phyloP scores from a whole-genome alignment of 1,284 basidiomycete genomes.

The Waitea zeae region DNA sequence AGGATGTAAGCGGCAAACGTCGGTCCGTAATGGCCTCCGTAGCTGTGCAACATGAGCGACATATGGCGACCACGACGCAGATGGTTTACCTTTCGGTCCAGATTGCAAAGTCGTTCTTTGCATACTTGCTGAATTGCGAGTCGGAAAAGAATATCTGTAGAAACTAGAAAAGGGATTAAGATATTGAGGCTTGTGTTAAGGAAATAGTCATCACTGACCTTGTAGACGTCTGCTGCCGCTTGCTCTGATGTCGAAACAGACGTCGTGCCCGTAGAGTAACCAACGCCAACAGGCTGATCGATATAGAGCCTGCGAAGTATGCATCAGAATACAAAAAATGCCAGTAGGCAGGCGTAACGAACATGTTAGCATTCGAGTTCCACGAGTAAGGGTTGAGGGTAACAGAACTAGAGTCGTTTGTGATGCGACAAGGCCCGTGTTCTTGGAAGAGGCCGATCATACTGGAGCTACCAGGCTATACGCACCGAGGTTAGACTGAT shows the following conservation, averaged over 20 bases:
- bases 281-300: slow-evolving; percentile 46
- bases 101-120: slow-evolving; percentile 31
- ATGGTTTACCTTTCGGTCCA: slow-evolving; percentile 49
- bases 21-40: slow-evolving; percentile 50
- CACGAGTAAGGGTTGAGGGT: slow-evolving; percentile 42
- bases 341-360: slow-evolving; percentile 6
- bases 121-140: slow-evolving; percentile 34
- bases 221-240: slow-evolving; percentile 41
- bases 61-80: slow-evolving; percentile 8
- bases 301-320: slow-evolving; percentile 21
- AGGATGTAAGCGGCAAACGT: slow-evolving; percentile 46
- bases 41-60: slow-evolving; percentile 14
- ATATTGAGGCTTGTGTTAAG: neutral
- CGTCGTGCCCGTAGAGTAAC: slow-evolving; percentile 37
- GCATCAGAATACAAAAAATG: neutral
- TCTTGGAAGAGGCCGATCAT: slow-evolving; percentile 57
- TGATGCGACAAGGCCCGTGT: slow-evolving; percentile 43
- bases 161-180: slow-evolving; percentile 16
- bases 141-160: slow-evolving; percentile 51
- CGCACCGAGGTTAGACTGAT: neutral
- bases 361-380: slow-evolving; percentile 45
- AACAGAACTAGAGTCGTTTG: slow-evolving; percentile 32
- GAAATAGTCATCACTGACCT: slow-evolving; percentile 9
- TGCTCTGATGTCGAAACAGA: slow-evolving; percentile 31
- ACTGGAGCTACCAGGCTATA: slow-evolving; percentile 42